These are phyloP conservation scores for Rhexocercosporidium sp. DNA, from an alignment of 2,329 filamentous ascomycete species.

Conservation along the genomic window DNA sequence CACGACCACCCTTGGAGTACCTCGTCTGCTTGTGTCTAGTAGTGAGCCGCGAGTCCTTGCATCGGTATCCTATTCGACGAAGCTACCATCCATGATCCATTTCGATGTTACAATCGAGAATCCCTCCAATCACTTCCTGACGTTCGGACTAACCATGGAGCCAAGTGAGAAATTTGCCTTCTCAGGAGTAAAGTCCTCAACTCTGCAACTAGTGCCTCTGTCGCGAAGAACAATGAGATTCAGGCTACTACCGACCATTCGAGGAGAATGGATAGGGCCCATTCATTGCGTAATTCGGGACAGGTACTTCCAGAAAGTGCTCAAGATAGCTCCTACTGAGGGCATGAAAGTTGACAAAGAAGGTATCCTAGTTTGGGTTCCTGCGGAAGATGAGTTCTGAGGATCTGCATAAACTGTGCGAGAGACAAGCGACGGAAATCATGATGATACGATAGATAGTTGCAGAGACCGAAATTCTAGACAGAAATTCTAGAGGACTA, in stretches of 20 bases:
- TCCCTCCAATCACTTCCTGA: conserved; percentile 90
- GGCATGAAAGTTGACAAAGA: conserved; percentile 70
- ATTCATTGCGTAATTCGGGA: conserved; percentile 76
- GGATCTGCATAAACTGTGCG: not conserved
- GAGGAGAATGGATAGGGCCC: conserved; percentile 73
- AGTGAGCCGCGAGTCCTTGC: conserved; percentile 82
- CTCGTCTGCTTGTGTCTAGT: conserved; percentile 79
- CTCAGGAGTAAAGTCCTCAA: conserved; percentile 81
- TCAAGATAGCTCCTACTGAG: conserved; percentile 80
- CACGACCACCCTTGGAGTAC: conserved; percentile 74
- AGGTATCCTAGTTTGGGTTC: conserved; percentile 67
- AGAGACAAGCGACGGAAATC: not conserved
- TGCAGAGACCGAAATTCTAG: not conserved
- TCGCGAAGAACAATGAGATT: conserved; percentile 78
- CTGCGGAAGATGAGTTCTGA: conserved; percentile 44
- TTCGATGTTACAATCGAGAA: conserved; percentile 84
- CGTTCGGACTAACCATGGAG: conserved; percentile 91
- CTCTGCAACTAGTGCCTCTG: conserved; percentile 81
- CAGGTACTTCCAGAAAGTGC: conserved; percentile 89
- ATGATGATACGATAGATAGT: conserved; percentile 17
- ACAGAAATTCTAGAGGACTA: not conserved
- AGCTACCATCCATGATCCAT: conserved; percentile 44
- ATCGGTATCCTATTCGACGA: conserved; percentile 53
- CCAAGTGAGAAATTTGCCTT: conserved; percentile 92
- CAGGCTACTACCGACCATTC: conserved; percentile 70